Conservation (phyloP, 2,329 filamentous ascomycete species). For the Tetracladium maxilliforme region DNA sequence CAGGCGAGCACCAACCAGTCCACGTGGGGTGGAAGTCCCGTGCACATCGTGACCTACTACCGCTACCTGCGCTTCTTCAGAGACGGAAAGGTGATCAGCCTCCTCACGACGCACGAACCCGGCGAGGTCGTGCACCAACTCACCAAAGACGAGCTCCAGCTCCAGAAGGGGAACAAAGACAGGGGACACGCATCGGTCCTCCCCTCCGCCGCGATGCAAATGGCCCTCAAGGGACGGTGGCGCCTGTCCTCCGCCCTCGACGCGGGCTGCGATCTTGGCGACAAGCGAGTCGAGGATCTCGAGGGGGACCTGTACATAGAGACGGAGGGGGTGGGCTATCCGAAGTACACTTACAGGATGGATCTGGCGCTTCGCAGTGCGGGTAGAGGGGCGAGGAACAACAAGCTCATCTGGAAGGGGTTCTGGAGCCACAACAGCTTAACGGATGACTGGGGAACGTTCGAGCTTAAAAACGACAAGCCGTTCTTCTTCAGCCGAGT, state of each 20-base stretch:
- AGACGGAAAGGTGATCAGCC: constrained; percentile 68
- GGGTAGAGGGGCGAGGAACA: constrained; percentile 55
- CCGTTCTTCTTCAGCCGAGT: constrained; percentile 55
- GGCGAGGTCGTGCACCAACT: constrained; percentile 78
- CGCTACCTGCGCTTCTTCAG: constrained; percentile 92
- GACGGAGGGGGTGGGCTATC: constrained; percentile 66
- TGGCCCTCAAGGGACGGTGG: constrained; percentile 54
- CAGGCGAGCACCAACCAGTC: constrained; percentile 54
- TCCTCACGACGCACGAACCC: constrained; percentile 71
- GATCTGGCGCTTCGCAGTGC: constrained; percentile 56
- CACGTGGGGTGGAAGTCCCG: constrained; percentile 62
- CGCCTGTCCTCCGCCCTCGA: constrained; percentile 25
- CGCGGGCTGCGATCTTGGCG: constrained; percentile 10
- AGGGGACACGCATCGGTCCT: constrained; percentile 21
- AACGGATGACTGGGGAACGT: constrained; percentile 84
- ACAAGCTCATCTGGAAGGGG: constrained; percentile 75
- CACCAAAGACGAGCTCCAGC: constrained; percentile 49
- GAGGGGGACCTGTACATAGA: constrained; percentile 69
- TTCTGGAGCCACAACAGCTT: constrained; percentile 85
- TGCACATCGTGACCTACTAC: constrained; percentile 96
- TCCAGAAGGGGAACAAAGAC: constrained; percentile 10
- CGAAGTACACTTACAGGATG: constrained; percentile 76
- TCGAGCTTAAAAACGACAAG: constrained; percentile 48
- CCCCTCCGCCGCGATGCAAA: constrained; percentile 45
- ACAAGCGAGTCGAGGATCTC: constrained; percentile 19